These are phyloP conservation scores for Tephrocybe sp. DNA, from an alignment of 768 basidiomycete species.

Conservation along the genomic window DNA sequence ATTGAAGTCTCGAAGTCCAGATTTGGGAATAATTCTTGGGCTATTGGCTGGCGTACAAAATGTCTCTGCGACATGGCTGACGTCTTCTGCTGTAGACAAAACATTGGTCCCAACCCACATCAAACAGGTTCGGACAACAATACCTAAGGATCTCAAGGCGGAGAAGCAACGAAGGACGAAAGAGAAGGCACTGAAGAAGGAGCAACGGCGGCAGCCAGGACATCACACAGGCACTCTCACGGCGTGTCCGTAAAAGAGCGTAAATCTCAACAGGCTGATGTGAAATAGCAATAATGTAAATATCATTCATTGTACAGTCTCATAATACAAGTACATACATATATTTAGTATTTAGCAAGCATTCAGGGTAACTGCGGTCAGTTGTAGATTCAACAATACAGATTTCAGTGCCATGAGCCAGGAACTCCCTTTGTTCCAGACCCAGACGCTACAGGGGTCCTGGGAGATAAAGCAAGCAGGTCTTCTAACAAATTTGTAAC, in stretches of 20 bases:
- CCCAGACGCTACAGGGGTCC: constrained; percentile 33
- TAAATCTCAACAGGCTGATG: too few relatives aligned
- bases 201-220: constrained; percentile 35
- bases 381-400: neutral
- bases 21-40: constrained; percentile 28
- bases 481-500: constrained; percentile 62
- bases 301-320: too few relatives aligned
- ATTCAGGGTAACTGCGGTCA: too few relatives aligned
- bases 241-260: too few relatives aligned
- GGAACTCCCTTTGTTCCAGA: constrained; percentile 35
- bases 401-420: constrained; percentile 42
- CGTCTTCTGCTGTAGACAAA: constrained; percentile 22
- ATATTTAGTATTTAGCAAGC: too few relatives aligned
- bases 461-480: constrained; percentile 43
- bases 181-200: constrained; percentile 45
- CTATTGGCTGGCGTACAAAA: constrained; percentile 50
- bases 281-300: too few relatives aligned
- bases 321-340: too few relatives aligned
- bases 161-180: constrained; percentile 56
- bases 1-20: constrained; percentile 38
- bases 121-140: constrained; percentile 76
- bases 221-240: too few relatives aligned
- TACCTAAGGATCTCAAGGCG: constrained; percentile 75
- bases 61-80: constrained; percentile 65
- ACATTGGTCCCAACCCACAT: constrained; percentile 68